A percentile compares a stretch with the other conserved stretches of the same genome.
These are phyloP conservation scores for Fallopia convolvulus DNA, from an alignment of 148 eudicot species.

Conservation along the genomic window DNA sequence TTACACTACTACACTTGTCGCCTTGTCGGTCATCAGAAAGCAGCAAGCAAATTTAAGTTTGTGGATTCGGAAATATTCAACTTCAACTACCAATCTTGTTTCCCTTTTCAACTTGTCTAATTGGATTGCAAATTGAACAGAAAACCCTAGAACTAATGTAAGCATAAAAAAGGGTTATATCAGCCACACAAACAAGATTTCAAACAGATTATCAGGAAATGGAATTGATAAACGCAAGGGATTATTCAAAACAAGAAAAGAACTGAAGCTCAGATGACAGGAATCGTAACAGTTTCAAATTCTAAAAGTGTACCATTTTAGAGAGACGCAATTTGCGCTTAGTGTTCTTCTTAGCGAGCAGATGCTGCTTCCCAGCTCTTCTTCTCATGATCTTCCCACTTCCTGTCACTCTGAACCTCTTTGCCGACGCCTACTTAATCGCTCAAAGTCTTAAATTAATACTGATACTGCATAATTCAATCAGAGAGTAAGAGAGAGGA, in stretches of 20 bases:
- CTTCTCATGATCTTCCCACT: conserved; percentile 88
- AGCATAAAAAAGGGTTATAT: not conserved
- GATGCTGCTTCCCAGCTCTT: conserved; percentile 95
- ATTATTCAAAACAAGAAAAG: too few relatives aligned
- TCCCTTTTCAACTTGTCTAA: not conserved
- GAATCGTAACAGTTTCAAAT: too few relatives aligned
- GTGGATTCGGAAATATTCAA: not conserved
- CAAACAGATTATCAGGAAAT: too few relatives aligned
- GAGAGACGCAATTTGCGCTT: conserved; percentile 73
- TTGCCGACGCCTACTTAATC: conserved; percentile 62
- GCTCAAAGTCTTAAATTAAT: too few relatives aligned
- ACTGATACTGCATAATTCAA: too few relatives aligned
- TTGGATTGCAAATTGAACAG: not conserved
- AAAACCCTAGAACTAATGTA: not conserved
- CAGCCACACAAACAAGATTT: too few relatives aligned
- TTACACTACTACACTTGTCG: not conserved
- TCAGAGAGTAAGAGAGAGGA: not conserved
- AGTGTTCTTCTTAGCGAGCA: conserved; percentile 78
- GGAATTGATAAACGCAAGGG: too few relatives aligned
- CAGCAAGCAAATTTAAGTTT: not conserved
- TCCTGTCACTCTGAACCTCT: conserved; percentile 79
- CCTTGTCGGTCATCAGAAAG: not conserved
- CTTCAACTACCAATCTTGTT: not conserved
- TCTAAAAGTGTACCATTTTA: conserved; percentile 33
- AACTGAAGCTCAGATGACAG: too few relatives aligned